Evolutionary conservation across 2,329 filamentous ascomycete species (phyloP), one percentile per base, ranked within the genome.

Genomic region (Pseudocercospora macadamiae): DNA sequence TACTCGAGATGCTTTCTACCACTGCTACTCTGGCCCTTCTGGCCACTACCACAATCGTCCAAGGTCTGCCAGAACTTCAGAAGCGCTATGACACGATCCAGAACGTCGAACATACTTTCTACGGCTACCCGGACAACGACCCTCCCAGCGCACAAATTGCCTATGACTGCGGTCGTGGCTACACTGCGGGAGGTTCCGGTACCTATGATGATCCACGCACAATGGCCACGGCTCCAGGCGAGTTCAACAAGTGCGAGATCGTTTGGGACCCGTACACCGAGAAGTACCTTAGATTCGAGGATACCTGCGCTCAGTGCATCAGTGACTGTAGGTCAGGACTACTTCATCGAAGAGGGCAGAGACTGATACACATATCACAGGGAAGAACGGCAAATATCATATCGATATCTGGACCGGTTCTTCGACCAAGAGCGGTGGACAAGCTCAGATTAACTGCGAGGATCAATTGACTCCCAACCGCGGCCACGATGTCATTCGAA

Each of bases 241-340:
- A 76, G 52, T 78, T 79, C 67, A 64, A 68, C 0, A 53, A 65
- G 19, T 81, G 79, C 70, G 78, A 80, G 60, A 68, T 79, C 57
- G 70, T 81, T 39, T 81, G 79, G 58, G 64, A 71, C n/a, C 77
- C 77, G 0, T 78, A 77, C 57, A 59, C 78, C 26, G 71, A 71
- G 54, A 81, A 81, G 65, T 80, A 80, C 59, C 66, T 78, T 4
- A 69, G 73, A 3, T 68, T 70, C 36, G 71, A 77, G 60, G 75
- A 76, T 51, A 66, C 60, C 28, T 77, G 74, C 57, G 68, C 58
- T 3, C 61, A 73, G 45, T 77, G 74, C 64, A 60, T 42, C 3
- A 52, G 32, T n/a, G 67, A 71, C 54, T 68, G 66, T 39, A 39
- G 21, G 36, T 39, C n/a, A 7, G n/a, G 16, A 10, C 12, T n/a